Percentiles rank a stretch among this genome's conserved stretches.
Conservation (phyloP, 2,329 filamentous ascomycete genomes). For the Aotearoamyces nothofagi region DNA sequence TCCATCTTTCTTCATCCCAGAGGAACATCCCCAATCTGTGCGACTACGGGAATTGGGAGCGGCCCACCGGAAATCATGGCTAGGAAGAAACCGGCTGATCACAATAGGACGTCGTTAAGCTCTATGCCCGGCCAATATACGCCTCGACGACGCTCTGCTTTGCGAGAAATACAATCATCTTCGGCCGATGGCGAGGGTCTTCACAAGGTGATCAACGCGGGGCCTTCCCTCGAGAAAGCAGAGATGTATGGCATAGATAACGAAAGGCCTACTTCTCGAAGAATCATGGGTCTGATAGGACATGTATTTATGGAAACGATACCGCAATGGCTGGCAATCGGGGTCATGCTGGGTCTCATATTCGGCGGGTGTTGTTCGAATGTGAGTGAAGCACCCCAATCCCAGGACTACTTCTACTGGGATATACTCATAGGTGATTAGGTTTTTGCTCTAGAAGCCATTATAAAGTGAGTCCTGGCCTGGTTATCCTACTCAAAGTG, state of each 20-base stretch:
- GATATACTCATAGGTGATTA: constrained; percentile 29
- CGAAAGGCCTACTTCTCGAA: constrained; percentile 31
- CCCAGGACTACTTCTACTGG: constrained; percentile 2
- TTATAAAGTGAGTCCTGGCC: constrained; percentile 60
- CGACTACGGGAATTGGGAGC: no score
- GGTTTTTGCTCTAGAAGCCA: constrained; percentile 93
- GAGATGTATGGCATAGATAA: constrained; percentile 39
- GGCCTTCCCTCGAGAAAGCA: constrained; percentile 36
- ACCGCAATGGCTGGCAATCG: constrained; percentile 46
- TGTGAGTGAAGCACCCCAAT: constrained; percentile 47
- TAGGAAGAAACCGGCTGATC: constrained; percentile 20
- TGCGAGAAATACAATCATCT: constrained; percentile 27
- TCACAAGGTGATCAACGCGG: constrained; percentile 38
- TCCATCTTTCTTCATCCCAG: no score
- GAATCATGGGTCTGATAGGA: constrained; percentile 32
- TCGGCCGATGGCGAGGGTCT: constrained; percentile 22
- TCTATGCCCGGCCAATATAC: constrained; percentile 26
- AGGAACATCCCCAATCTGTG: no score
- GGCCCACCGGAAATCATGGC: constrained; percentile 14
- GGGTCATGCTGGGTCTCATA: constrained; percentile 66
- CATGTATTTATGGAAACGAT: constrained; percentile 42
- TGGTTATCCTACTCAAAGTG: neutral
- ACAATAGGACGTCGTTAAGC: constrained; percentile 18
- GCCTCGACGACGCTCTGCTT: constrained; percentile 28
- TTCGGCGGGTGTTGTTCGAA: constrained; percentile 95